phyloP scores from a whole-genome alignment of 345 rosid genomes.

The Acer campestre region DNA sequence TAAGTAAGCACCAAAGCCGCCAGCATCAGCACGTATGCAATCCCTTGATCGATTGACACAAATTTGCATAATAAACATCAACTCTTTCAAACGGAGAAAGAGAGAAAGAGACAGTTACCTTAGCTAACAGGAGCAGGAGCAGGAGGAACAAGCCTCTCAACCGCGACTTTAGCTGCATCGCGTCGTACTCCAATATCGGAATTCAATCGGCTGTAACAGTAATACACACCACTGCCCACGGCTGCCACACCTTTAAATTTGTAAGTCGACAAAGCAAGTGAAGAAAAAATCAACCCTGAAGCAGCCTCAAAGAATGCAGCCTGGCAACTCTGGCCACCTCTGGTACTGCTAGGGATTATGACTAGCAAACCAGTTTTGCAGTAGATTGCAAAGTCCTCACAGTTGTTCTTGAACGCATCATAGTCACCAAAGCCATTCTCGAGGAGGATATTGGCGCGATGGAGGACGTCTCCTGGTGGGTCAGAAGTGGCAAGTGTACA shows the following conservation, averaged over 20 bases:
- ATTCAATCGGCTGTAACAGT: constrained; percentile 41
- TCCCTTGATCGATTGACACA: constrained; percentile 69
- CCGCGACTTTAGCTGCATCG: constrained; percentile 36
- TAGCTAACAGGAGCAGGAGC: too few species aligned
- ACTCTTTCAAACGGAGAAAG: too few species aligned
- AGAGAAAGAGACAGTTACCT: too few species aligned
- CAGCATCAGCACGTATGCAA: constrained; percentile 79
- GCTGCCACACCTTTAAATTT: constrained; percentile 57
- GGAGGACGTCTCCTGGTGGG: constrained; percentile 50
- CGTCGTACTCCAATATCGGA: constrained; percentile 66
- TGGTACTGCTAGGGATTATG: neutral
- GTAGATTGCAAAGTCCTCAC: constrained; percentile 77
- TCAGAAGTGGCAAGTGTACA: constrained; percentile 71
- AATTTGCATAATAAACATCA: too few species aligned
- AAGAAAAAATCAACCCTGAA: constrained; percentile 19
- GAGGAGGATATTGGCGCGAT: constrained; percentile 54
- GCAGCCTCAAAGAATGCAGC: too few species aligned
- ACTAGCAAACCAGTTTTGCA: constrained; percentile 72
- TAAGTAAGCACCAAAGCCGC: constrained; percentile 41
- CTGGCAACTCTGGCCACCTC: too few species aligned
- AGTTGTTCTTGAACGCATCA: constrained; percentile 64
- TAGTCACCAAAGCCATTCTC: constrained; percentile 73
- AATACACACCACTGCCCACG: constrained; percentile 45
- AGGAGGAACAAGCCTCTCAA: neutral
- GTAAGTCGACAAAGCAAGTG: constrained; percentile 37